phyloP scores from a whole-genome alignment of 805 yeast genomes.

The Starmerella ratchasimensis region DNA sequence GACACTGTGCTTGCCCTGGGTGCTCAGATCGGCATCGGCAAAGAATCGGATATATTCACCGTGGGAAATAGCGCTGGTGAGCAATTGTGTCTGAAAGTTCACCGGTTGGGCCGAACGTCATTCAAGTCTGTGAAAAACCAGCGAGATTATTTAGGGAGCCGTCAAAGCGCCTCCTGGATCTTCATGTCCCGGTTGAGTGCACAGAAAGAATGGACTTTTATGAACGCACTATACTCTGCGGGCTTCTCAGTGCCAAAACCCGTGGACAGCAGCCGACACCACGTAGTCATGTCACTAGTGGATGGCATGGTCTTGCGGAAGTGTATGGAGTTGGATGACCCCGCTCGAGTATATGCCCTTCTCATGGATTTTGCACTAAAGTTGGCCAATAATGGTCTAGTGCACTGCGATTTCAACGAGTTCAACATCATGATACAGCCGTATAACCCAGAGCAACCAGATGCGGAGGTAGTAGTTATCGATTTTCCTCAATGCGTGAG shows the following conservation, averaged over 20 bases:
- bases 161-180: conserved; percentile 82
- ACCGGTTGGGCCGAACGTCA: conserved; percentile 86
- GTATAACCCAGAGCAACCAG: conserved; percentile 29
- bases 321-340: conserved; percentile 53
- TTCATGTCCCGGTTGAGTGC: conserved; percentile 81
- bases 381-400: conserved; percentile 75
- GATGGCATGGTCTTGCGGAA: conserved; percentile 85
- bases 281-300: conserved; percentile 83
- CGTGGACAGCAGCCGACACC: conserved; percentile 78
- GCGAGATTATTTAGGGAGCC: conserved; percentile 70
- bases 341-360: conserved; percentile 62
- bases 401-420: conserved; percentile 96
- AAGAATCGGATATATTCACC: conserved; percentile 88
- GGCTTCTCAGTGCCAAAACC: conserved; percentile 85
- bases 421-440: conserved; percentile 82
- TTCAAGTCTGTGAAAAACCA: conserved; percentile 86
- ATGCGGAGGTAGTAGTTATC: conserved; percentile 70
- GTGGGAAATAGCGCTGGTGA: conserved; percentile 54
- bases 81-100: conserved; percentile 73
- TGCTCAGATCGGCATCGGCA: conserved; percentile 86
- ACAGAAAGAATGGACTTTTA: conserved; percentile 77
- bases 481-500: conserved; percentile 98
- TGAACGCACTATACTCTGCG: conserved; percentile 56
- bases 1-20: conserved; percentile 68
- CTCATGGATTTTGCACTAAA: conserved; percentile 77